These are phyloP conservation scores for Fomitopsis pinicola DNA, from an alignment of 1,284 basidiomycete species.

Conservation along the genomic window DNA sequence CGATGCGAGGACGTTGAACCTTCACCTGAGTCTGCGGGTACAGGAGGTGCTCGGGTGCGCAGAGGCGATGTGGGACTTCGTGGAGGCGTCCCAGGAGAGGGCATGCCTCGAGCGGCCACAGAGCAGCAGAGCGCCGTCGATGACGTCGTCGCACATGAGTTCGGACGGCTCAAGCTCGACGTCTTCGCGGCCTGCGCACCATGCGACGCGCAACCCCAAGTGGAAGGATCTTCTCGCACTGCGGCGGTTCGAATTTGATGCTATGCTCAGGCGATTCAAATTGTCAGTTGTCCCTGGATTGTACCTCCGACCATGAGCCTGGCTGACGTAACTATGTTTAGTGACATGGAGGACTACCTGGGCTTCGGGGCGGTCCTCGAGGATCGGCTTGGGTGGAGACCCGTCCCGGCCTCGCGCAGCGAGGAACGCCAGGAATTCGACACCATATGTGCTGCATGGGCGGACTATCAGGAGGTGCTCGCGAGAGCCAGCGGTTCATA, in stretches of 20 bases:
- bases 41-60: constrained; percentile 60
- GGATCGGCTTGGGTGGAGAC: constrained; percentile 44
- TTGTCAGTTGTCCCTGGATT: constrained; percentile 38
- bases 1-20: constrained; percentile 51
- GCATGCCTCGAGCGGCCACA: background rate
- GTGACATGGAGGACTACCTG: constrained; percentile 62
- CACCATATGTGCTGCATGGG: constrained; percentile 49
- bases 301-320: background rate
- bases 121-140: background rate
- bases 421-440: constrained; percentile 52
- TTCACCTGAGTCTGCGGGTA: constrained; percentile 53
- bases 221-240: constrained; percentile 43
- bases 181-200: background rate
- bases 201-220: background rate
- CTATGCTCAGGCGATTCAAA: constrained; percentile 49
- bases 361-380: constrained; percentile 40
- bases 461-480: constrained; percentile 29
- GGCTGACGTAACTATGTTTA: constrained; percentile 20
- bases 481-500: background rate
- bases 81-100: constrained; percentile 42
- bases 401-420: constrained; percentile 27
- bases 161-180: background rate
- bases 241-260: constrained; percentile 40
- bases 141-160: background rate
- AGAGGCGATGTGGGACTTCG: constrained; percentile 76